phyloP scores from a whole-genome alignment of 192 early-diverging fungal genomes.

The Gryganskiella cystojenkinii region DNA sequence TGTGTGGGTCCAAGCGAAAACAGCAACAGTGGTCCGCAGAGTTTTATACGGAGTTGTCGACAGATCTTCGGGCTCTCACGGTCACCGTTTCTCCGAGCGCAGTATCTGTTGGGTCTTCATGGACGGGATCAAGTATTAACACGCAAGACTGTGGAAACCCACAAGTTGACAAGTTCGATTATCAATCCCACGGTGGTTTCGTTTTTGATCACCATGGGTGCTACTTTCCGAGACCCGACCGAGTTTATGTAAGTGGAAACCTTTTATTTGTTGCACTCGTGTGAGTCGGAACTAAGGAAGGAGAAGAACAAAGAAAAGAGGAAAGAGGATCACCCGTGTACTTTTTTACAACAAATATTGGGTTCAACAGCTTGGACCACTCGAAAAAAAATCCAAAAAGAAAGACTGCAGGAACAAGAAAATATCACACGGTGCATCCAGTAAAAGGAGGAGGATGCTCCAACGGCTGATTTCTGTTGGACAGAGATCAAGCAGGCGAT shows the following conservation, averaged over 20 bases:
- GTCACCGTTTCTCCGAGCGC: constrained; percentile 27
- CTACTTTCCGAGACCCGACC: constrained; percentile 29
- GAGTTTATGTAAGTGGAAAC: constrained; percentile 48
- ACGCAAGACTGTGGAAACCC: constrained; percentile 21
- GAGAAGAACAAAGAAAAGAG: not conserved
- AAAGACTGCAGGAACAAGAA: too few relatives aligned
- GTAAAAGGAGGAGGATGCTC: not conserved
- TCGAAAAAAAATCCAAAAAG: not conserved
- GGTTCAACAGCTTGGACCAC: too few relatives aligned
- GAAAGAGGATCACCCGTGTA: not conserved
- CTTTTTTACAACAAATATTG: too few relatives aligned
- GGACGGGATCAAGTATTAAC: constrained; percentile 34
- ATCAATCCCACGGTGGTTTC: constrained; percentile 18
- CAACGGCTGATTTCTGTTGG: constrained; percentile 26
- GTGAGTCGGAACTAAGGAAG: too few relatives aligned
- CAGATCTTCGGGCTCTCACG: constrained; percentile 14
- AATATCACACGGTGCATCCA: too few relatives aligned
- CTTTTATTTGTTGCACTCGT: too few relatives aligned
- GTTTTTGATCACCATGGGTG: constrained; percentile 36
- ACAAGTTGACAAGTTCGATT: constrained; percentile 32
- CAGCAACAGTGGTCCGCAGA: constrained; percentile 12
- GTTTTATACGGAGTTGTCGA: constrained; percentile 26
- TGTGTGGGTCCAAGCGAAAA: too few relatives aligned
- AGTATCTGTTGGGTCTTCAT: constrained; percentile 29
- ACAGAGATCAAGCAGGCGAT: constrained; percentile 48